These are phyloP conservation scores for Gamsiella multidivaricata DNA, from an alignment of 192 early-diverging fungal species.

Conservation along the genomic window DNA sequence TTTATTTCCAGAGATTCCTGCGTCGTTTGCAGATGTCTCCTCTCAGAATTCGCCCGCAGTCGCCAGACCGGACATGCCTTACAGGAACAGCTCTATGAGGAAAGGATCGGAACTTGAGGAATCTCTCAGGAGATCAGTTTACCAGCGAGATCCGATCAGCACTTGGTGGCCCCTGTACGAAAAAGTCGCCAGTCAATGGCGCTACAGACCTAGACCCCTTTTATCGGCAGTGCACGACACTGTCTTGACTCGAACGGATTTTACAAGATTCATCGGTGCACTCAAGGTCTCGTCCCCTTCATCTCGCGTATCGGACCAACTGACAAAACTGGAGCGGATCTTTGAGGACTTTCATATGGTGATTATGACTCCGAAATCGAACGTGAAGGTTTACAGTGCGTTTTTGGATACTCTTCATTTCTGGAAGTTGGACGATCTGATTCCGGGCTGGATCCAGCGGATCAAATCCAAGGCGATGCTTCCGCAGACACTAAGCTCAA, in stretches of 20 bases:
- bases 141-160: slow-evolving; percentile 19
- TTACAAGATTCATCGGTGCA: slow-evolving; percentile 20
- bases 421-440: slow-evolving; percentile 20
- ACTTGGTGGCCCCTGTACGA: slow-evolving; percentile 50
- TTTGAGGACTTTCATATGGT: slow-evolving; percentile 41
- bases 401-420: slow-evolving; percentile 32
- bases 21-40: slow-evolving; percentile 3
- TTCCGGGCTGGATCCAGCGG: slow-evolving; percentile 26
- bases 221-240: background rate
- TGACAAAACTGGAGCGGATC: slow-evolving; percentile 16
- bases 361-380: slow-evolving; percentile 27
- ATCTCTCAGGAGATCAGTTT: slow-evolving; percentile 26
- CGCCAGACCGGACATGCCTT: slow-evolving; percentile 1
- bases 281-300: slow-evolving; percentile 22
- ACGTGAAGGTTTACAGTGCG: slow-evolving; percentile 25
- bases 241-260: slow-evolving; percentile 21
- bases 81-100: slow-evolving; percentile 17
- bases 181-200: slow-evolving; percentile 17
- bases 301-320: background rate
- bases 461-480: slow-evolving; percentile 23
- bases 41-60: slow-evolving; percentile 2
- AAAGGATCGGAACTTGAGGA: slow-evolving; percentile 32
- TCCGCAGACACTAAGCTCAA: background rate
- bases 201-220: background rate
- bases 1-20: slow-evolving; percentile 29